Conservation (phyloP, 768 basidiomycete genomes). For the Termitomyces sp. region DNA sequence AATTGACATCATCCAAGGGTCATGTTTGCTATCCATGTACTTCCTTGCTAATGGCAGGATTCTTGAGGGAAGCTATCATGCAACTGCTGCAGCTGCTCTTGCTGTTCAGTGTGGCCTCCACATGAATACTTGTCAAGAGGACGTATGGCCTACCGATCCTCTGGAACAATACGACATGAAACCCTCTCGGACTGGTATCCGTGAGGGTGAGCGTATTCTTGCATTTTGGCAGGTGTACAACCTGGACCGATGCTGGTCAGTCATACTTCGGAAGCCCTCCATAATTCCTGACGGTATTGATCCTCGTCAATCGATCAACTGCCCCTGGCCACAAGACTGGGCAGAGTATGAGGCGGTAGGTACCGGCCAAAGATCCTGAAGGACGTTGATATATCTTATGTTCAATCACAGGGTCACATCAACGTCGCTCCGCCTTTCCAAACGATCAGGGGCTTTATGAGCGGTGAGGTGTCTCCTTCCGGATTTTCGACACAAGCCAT, state of each 20-base stretch:
- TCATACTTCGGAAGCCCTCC: slow-evolving; percentile 60
- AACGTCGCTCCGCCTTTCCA: slow-evolving; percentile 45
- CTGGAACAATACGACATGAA: slow-evolving; percentile 42
- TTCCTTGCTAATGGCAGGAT: slow-evolving; percentile 72
- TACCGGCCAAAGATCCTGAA: neutral
- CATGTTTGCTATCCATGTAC: slow-evolving; percentile 69
- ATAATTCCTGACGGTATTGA: slow-evolving; percentile 61
- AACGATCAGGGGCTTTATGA: slow-evolving; percentile 58
- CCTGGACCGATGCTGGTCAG: slow-evolving; percentile 78
- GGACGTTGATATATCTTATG: neutral
- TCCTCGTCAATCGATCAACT: slow-evolving; percentile 52
- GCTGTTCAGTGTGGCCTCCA: slow-evolving; percentile 72
- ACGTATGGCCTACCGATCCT: slow-evolving; percentile 26
- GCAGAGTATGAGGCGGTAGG: slow-evolving; percentile 67
- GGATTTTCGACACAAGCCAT: slow-evolving; percentile 61
- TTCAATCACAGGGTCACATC: slow-evolving; percentile 47
- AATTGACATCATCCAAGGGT: slow-evolving; percentile 71
- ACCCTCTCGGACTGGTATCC: slow-evolving; percentile 50
- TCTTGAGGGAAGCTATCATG: slow-evolving; percentile 75
- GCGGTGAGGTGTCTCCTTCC: slow-evolving; percentile 46
- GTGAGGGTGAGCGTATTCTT: slow-evolving; percentile 65
- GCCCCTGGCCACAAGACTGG: slow-evolving; percentile 74
- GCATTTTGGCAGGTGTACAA: slow-evolving; percentile 84
- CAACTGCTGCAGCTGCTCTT: slow-evolving; percentile 66
- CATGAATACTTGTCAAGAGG: slow-evolving; percentile 27